A percentile compares a stretch with the other conserved stretches of the same genome.
phyloP scores from a whole-genome alignment of 148 eudicot species.

The Dianthus caryophyllus region DNA sequence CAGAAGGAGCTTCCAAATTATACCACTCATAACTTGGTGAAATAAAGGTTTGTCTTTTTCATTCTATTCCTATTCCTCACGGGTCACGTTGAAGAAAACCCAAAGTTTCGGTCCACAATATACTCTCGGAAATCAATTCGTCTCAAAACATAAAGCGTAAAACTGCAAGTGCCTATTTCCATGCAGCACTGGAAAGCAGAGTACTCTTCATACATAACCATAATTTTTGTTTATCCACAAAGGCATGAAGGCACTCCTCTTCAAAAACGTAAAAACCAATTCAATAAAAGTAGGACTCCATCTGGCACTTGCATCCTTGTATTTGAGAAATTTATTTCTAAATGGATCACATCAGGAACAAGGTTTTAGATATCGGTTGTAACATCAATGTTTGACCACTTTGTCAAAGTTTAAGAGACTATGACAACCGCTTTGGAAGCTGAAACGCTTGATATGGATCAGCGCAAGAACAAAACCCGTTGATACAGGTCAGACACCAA shows the following conservation, averaged over 20 bases:
- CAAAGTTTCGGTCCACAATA: not conserved
- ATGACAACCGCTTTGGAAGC: no score
- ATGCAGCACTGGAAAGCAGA: not conserved
- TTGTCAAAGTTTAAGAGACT: no score
- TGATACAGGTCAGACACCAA: not conserved
- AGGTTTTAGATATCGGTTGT: no score
- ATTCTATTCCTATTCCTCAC: not conserved
- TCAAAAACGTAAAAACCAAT: constrained; percentile 20
- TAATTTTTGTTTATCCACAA: not conserved
- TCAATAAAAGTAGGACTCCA: not conserved
- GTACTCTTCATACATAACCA: not conserved
- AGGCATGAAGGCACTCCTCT: constrained; percentile 22
- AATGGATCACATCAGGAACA: not conserved
- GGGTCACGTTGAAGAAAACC: not conserved
- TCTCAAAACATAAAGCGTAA: constrained; percentile 24
- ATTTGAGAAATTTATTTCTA: constrained; percentile 1
- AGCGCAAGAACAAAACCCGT: not conserved
- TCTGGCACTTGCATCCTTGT: constrained; percentile 3
- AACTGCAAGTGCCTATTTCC: constrained; percentile 5
- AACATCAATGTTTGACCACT: no score
- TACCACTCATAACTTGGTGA: not conserved
- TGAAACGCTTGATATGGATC: no score
- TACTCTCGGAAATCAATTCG: constrained; percentile 17
- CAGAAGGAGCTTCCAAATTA: not conserved
- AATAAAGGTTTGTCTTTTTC: not conserved